These are phyloP conservation scores for Vanderwaltozyma yarrowii DNA, from an alignment of 805 yeast genomes.

Conservation along the genomic window DNA sequence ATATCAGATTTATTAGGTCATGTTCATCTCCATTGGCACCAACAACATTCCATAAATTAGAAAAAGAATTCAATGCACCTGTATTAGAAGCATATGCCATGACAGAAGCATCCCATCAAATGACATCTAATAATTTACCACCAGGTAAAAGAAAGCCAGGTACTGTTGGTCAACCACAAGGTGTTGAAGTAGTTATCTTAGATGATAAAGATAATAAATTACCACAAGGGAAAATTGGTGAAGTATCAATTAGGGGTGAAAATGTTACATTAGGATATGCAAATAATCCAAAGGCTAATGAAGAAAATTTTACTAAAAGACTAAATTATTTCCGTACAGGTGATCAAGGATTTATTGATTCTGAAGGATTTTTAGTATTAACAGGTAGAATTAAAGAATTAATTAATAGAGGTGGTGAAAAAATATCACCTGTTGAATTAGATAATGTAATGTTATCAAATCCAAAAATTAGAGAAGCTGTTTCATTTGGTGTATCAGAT, in stretches of 20 bases:
- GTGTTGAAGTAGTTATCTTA: conserved; percentile 51
- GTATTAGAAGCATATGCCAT: conserved; percentile 71
- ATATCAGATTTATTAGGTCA: conserved; percentile 57
- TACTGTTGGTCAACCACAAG: conserved; percentile 65
- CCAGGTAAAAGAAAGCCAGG: conserved; percentile 59
- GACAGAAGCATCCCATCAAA: conserved; percentile 78
- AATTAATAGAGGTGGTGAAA: conserved; percentile 71
- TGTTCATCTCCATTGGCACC: conserved; percentile 69
- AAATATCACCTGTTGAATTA: conserved; percentile 62
- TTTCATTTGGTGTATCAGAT: conserved; percentile 58
- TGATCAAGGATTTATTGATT: conserved; percentile 58
- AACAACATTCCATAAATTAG: conserved; percentile 47
- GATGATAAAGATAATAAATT: conserved; percentile 40
- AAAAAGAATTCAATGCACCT: conserved; percentile 49
- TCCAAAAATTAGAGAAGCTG: conserved; percentile 60
- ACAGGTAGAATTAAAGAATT: conserved; percentile 68
- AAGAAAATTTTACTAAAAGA: conserved; percentile 48
- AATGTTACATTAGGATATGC: conserved; percentile 66
- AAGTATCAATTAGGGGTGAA: conserved; percentile 56
- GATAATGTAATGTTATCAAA: conserved; percentile 52
- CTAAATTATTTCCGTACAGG: conserved; percentile 65
- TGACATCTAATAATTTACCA: conserved; percentile 62
- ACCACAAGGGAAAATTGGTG: conserved; percentile 50
- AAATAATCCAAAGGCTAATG: conserved; percentile 62
- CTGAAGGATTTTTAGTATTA: conserved; percentile 47